A percentile compares a stretch with the other conserved stretches of the same genome.
Evolutionary conservation across 441 rosid species (phyloP).

Genomic region (California macrophylla): DNA sequence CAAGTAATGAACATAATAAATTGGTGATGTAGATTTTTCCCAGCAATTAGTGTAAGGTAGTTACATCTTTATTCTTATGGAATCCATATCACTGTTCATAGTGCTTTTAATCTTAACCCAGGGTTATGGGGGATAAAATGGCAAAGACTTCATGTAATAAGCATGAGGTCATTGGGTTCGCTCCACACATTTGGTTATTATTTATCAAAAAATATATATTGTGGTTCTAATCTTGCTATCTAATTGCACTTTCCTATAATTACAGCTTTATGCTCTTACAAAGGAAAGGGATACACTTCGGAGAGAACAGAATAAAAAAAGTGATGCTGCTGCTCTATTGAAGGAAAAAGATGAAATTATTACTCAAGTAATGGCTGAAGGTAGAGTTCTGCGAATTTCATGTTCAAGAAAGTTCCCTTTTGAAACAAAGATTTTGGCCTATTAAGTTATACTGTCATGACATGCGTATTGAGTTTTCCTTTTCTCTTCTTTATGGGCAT

Average conservation of each 20-base stretch:
- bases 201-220: not conserved
- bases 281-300: constrained; percentile 96
- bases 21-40: not conserved
- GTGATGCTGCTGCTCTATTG: constrained; percentile 92
- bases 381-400: constrained; percentile 32
- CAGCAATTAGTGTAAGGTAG: not conserved
- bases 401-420: not conserved
- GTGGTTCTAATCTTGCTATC: constrained; percentile 3
- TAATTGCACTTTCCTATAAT: constrained; percentile 3
- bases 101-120: not conserved
- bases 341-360: constrained; percentile 99
- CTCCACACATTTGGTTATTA: not conserved
- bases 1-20: not conserved
- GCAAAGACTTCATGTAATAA: not conserved
- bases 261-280: constrained; percentile 87
- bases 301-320: constrained; percentile 88
- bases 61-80: not conserved
- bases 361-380: constrained; percentile 99
- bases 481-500: not conserved
- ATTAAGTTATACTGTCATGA: no score
- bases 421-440: not conserved
- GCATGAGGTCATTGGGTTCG: not conserved
- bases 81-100: not conserved
- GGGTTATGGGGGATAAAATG: not conserved
- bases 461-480: not conserved